Base-by-base conservation (phyloP, 169 alveolate genomes). In the Theileria parva region DNA sequence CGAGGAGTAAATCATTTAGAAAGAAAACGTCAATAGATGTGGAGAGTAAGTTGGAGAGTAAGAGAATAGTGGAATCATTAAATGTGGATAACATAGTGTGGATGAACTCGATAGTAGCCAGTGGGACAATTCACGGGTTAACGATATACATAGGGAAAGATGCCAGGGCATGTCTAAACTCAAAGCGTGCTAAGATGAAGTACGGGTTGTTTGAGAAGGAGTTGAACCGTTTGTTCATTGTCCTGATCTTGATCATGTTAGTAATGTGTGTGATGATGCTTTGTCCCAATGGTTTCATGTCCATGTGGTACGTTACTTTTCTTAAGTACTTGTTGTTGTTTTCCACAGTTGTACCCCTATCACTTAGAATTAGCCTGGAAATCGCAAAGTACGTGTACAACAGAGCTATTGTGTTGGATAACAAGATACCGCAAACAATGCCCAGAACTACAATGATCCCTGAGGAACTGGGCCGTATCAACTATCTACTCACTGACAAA, bases 401-500 rank as follows among this genome's bases (percentile, higher is more conserved):
- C 28, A 72, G 91, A 66, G 80, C 91, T 21, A 96, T 98, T 51
- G 92, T 91, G 57, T 85, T 88, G 75, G 99, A 97, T 87, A 86
- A 91, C 59, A 92, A 93, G 65, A 97, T 97, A 8, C 95, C 93
- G n/a, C 97, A 95, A 13, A 96, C 99, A 0, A 93, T 96, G 11
- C 96, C 98, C 51, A 91, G 99, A 65, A 92, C 92, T 30, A 92
- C 92, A 34, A 30, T 89, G 71, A 84, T 92, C 19, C 89, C 89
- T 12, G 99, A 98, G 94, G 99, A 98, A 77, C 93, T 98, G 51
- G 99, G 99, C 25, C 89, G 99, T 39, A 93, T 98, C n/a, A 95
- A 95, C 39, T 96, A 93, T 85, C 86, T 98, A 32, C 89, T 98
- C 60, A 89, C 99, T 6, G 99, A 98, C 80, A 98, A 98, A 92